Conservation (phyloP, 495 filamentous ascomycete species). For the Amphirosellinia nigrospora region DNA sequence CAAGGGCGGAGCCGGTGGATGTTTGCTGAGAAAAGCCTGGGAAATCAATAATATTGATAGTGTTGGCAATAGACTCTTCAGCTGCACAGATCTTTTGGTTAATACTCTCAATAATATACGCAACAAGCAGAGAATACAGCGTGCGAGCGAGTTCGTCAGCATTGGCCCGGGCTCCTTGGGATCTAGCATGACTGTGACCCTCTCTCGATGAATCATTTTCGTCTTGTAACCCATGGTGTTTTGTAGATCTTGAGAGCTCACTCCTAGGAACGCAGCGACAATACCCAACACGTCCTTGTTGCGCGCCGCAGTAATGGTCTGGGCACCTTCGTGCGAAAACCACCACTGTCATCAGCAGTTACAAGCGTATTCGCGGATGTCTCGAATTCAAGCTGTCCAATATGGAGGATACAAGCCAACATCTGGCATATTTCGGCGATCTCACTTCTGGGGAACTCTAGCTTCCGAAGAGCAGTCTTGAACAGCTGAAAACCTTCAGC, state of each 20-base stretch:
- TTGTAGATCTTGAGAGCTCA: conserved; percentile 79
- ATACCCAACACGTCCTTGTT: conserved; percentile 90
- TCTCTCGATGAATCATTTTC: conserved; percentile 90
- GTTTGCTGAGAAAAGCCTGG: conserved; percentile 87
- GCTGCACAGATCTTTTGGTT: conserved; percentile 89
- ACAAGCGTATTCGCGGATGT: conserved; percentile 78
- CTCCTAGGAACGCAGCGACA: conserved; percentile 89
- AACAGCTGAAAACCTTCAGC: conserved; percentile 95
- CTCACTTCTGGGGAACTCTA: conserved; percentile 90
- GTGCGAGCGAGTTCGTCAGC: conserved; percentile 94
- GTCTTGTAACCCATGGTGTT: conserved; percentile 91
- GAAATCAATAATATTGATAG: conserved; percentile 93
- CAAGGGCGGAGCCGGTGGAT: conserved; percentile 82
- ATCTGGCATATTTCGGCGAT: conserved; percentile 97
- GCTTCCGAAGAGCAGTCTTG: conserved; percentile 90
- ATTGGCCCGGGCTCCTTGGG: conserved; percentile 87
- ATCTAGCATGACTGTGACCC: conserved; percentile 97
- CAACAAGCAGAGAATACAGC: conserved; percentile 93
- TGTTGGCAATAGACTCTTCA: conserved; percentile 89
- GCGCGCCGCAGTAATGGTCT: conserved; percentile 81
- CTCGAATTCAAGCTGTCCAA: conserved; percentile 92
- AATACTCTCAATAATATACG: conserved; percentile 88
- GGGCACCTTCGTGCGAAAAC: conserved; percentile 95
- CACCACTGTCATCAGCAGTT: conserved; percentile 87
- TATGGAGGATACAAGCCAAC: conserved; percentile 87